Base-by-base conservation (phyloP, 1,139 yeast species). In the Yamadazyma taylorii region DNA sequence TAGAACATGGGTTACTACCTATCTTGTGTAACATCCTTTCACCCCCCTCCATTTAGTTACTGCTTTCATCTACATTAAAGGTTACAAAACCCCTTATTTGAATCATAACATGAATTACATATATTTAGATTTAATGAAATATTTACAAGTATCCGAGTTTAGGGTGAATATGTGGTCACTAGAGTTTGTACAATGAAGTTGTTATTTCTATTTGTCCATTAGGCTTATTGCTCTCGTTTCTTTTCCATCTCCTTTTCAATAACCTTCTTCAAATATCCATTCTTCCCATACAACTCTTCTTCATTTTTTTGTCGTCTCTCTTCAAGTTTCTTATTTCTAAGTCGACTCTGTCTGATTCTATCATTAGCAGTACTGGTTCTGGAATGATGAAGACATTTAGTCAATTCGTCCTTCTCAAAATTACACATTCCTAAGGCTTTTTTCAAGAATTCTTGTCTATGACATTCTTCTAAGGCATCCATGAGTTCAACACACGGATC, bases 401-500 rank as follows among this genome's bases (percentile, higher is more conserved):
- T 63, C 35, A 92, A 70, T 41, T 85, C 90, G 45, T 85, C 87
- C 55, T 89, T 89, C 52, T 85, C 84, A 43, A 81, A 81, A 60
- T 88, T 88, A 63, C 98, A 92, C 47, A 78, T 69, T 26, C 97
- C 97, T 48, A 87, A 67, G n/a, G 87, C 81, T 55, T 85, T 79
- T 51, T 78, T 75, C 46, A 85, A 52, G 49, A 82, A 85, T 41
- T 82, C 85, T 43, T 75, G 77, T 43, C 79, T 73, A 55, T 90
- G 97, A 58, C 98, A 92, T 56, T 86, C 84, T 55, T 90, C 96
- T 11, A 92, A 74, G 0, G 96, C 96, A 47, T 83, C 83, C 64
- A 92, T 88, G 37, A 89, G 74, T 45, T 82, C 85, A 35, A 78
- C 81, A 60, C 98, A 92, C 24, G 85, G 65, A 38, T 66, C 71